These are phyloP conservation scores for Erysimum pusillum DNA, from an alignment of 441 rosid species.

Conservation along the genomic window DNA sequence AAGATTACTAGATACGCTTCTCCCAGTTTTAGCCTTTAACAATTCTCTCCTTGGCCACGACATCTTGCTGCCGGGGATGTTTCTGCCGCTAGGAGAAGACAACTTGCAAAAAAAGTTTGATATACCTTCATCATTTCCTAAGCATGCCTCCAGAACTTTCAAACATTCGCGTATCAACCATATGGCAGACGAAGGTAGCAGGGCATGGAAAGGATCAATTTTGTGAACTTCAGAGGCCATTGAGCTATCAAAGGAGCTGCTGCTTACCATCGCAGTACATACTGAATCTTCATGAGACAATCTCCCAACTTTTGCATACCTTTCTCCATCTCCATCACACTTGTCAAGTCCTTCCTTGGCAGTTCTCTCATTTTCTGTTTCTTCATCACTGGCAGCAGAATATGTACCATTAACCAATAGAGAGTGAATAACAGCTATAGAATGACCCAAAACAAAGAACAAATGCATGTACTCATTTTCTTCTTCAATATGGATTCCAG, in stretches of 20 bases:
- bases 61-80: constrained; percentile 57
- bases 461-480: constrained; percentile 71
- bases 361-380: constrained; percentile 47
- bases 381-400: constrained; percentile 61
- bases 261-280: constrained; percentile 64
- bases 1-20: constrained; percentile 61
- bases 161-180: constrained; percentile 81
- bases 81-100: constrained; percentile 52
- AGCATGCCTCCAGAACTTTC: constrained; percentile 75
- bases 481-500: constrained; percentile 76
- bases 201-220: constrained; percentile 43
- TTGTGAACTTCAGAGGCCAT: constrained; percentile 54
- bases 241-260: constrained; percentile 53
- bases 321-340: constrained; percentile 64
- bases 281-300: constrained; percentile 82
- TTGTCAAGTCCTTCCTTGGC: constrained; percentile 48
- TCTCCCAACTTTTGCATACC: constrained; percentile 92
- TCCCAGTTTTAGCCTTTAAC: constrained; percentile 65
- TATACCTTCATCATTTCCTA: constrained; percentile 67
- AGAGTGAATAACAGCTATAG: constrained; percentile 75
- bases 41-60: constrained; percentile 64
- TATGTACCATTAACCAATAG: constrained; percentile 86
- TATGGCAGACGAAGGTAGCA: constrained; percentile 66
- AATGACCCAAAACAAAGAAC: constrained; percentile 74
- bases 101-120: constrained; percentile 50